Conservation (phyloP, 768 basidiomycete genomes). For the Sarcodon aspratus region DNA sequence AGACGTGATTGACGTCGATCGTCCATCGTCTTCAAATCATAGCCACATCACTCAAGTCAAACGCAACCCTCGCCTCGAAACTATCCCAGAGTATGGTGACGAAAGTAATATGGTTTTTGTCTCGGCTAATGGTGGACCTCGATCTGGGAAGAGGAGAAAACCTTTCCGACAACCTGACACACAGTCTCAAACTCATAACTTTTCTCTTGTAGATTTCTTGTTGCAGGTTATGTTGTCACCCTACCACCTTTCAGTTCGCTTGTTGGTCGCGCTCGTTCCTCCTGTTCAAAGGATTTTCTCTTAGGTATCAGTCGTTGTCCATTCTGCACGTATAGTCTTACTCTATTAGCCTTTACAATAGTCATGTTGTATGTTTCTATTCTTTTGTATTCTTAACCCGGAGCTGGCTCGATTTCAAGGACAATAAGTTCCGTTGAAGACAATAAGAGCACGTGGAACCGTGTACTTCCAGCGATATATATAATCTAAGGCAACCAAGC, state of each 20-base stretch:
- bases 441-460: too few relatives aligned
- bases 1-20: not conserved
- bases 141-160: slow-evolving; percentile 1
- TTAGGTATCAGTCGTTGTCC: not conserved
- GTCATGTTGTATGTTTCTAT: too few relatives aligned
- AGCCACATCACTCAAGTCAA: not conserved
- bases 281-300: slow-evolving; percentile 5
- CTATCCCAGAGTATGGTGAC: slow-evolving; percentile 16
- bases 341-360: not conserved
- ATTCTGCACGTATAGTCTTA: not conserved
- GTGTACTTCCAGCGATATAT: too few relatives aligned
- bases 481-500: too few relatives aligned
- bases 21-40: slow-evolving; percentile 3
- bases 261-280: slow-evolving; percentile 9
- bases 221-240: slow-evolving; percentile 11
- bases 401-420: too few relatives aligned
- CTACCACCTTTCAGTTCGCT: slow-evolving; percentile 9
- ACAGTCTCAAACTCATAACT: slow-evolving; percentile 1
- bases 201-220: slow-evolving; percentile 8
- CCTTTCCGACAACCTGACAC: not conserved
- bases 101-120: slow-evolving; percentile 1
- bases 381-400: too few relatives aligned
- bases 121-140: not conserved
- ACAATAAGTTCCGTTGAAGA: too few relatives aligned
- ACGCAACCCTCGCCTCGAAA: slow-evolving; percentile 13